Conservation (phyloP, 2,329 filamentous ascomycete species). For the Xylariaceae sp. region DNA sequence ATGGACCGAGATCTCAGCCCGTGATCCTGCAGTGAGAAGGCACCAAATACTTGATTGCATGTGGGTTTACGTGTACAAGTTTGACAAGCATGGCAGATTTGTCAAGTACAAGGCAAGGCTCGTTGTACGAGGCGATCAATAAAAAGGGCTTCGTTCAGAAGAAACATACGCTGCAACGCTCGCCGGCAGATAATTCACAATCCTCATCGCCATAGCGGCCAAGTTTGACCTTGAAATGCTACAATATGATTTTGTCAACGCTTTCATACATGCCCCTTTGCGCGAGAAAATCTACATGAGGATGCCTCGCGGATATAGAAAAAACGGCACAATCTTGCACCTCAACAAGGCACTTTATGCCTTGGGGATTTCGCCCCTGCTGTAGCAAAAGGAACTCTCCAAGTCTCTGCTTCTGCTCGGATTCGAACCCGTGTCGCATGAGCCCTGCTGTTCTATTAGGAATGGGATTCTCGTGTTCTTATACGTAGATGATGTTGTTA, state of each 20-base stretch:
- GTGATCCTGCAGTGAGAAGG: neutral
- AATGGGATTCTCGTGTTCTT: neutral
- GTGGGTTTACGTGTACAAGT: slow-evolving; percentile 12
- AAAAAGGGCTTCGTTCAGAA: neutral
- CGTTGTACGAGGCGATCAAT: slow-evolving; percentile 2
- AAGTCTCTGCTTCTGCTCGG: neutral
- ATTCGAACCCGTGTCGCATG: neutral
- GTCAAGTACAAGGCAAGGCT: neutral
- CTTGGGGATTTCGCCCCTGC: neutral
- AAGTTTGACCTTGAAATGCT: neutral
- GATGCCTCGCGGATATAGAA: neutral
- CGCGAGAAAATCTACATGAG: neutral
- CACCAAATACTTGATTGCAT: neutral
- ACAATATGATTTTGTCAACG: slow-evolving; percentile 1
- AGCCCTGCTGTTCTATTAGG: neutral
- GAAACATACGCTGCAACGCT: neutral
- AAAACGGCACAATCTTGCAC: neutral
- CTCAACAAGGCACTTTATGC: neutral
- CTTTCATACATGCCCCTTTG: neutral
- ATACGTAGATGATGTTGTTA: neutral
- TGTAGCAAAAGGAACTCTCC: neutral
- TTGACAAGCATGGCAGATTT: neutral
- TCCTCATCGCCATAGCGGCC: neutral
- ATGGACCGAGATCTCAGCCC: neutral
- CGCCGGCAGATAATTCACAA: neutral